A percentile compares a stretch with the other conserved stretches of the same genome.
Conservation (phyloP, 805 yeast genomes). For the Komagataella kurtzmanii region DNA sequence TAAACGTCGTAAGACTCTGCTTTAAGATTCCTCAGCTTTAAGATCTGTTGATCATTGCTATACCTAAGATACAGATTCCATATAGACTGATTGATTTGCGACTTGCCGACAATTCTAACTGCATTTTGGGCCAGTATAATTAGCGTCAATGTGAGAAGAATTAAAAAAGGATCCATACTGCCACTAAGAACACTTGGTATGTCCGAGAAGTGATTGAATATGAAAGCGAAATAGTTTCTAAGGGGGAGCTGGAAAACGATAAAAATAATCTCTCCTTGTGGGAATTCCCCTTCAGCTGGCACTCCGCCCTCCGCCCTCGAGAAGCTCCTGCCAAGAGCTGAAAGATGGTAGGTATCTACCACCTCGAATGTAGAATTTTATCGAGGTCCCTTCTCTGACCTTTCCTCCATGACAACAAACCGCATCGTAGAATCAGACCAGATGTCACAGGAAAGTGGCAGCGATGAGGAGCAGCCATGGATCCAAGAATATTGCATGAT, state of each 20-base stretch:
- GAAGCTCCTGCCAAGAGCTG: background rate
- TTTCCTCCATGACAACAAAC: background rate
- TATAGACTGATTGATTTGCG: conserved; percentile 12
- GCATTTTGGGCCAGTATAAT: conserved; percentile 23
- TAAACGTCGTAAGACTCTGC: conserved; percentile 32
- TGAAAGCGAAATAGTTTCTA: background rate
- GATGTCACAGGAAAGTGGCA: conserved; percentile 9
- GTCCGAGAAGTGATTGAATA: background rate
- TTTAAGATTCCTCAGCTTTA: conserved; percentile 19
- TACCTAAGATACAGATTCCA: conserved; percentile 11
- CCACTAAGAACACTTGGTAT: background rate
- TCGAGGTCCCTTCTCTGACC: background rate
- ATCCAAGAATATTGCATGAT: conserved; percentile 65
- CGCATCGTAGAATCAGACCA: background rate
- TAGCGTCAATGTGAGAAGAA: conserved; percentile 14
- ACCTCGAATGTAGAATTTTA: background rate
- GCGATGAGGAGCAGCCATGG: conserved; percentile 63
- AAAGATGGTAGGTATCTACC: background rate
- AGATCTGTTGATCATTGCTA: conserved; percentile 19
- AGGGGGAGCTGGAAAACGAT: background rate
- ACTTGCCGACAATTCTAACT: conserved; percentile 22
- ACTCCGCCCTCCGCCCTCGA: background rate
- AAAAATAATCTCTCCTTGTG: background rate
- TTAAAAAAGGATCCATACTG: conserved; percentile 8
- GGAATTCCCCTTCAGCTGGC: background rate